A percentile compares a stretch with the other conserved stretches of the same genome.
Evolutionary conservation across 371 early-diverging fungal genomes (phyloP).

Genomic region (Apophysomyces elegans): DNA sequence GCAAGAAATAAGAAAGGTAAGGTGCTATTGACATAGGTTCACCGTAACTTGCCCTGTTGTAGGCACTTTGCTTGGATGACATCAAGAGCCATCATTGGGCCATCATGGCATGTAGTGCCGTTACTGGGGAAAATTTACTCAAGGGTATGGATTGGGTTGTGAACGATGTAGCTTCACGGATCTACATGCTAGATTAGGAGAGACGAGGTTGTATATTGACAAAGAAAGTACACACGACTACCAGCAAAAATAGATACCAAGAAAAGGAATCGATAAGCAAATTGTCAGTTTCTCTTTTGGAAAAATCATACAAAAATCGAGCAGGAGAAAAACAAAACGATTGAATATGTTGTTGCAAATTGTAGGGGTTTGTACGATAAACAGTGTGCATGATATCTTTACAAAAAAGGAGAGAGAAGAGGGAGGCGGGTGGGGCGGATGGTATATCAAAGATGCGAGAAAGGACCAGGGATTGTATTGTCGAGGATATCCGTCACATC

Average conservation of each 20-base stretch:
- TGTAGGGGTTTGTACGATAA: conserved; percentile 14
- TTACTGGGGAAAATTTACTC: conserved; percentile 85
- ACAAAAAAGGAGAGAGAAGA: conserved; percentile 13
- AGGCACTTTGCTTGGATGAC: conserved; percentile 74
- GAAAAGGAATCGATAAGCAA: conserved; percentile 8
- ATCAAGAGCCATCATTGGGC: conserved; percentile 93
- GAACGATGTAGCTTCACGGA: conserved; percentile 85
- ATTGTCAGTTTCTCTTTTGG: conserved; percentile 9
- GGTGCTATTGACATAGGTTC: neutral
- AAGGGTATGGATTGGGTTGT: conserved; percentile 95
- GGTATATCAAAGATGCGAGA: conserved; percentile 24
- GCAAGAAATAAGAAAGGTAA: conserved; percentile 74
- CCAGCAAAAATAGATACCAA: conserved; percentile 4
- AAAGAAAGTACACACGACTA: conserved; percentile 10
- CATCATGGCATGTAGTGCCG: conserved; percentile 89
- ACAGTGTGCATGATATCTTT: conserved; percentile 18
- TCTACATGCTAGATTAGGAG: conserved; percentile 70
- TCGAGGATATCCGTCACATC: conserved; percentile 88
- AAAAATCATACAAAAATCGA: conserved; percentile 1
- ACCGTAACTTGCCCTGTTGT: neutral
- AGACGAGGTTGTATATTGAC: neutral
- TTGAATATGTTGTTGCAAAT: conserved; percentile 14
- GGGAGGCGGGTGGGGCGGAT: neutral
- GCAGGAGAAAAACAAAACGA: conserved; percentile 9
- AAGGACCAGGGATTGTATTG: conserved; percentile 36